Evolutionary conservation across 2,329 filamentous ascomycete genomes (phyloP).

Genomic region (Alternaria dauci): DNA sequence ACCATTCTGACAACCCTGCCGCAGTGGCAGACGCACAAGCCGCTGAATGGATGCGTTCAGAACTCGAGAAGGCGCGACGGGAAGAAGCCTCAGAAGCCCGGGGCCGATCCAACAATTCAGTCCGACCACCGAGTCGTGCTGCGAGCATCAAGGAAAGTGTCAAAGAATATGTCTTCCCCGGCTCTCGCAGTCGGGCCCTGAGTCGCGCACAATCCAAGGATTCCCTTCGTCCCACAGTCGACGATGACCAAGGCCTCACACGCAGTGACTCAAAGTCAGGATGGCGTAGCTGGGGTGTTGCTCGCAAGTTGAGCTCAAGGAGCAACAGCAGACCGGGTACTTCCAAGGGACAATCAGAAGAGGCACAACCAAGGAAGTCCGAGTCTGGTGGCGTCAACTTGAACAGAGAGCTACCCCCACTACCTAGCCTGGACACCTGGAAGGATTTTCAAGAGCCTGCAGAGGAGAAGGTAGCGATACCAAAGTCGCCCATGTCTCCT

Average conservation of each 20-base stretch:
- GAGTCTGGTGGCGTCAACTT: conserved; percentile 49
- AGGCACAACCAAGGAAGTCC: conserved; percentile 39
- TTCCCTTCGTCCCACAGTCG: conserved; percentile 34
- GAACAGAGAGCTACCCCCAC: conserved; percentile 58
- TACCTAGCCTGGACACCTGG: conserved; percentile 57
- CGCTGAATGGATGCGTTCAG: conserved; percentile 55
- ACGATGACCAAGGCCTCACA: conserved; percentile 28
- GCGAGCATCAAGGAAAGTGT: conserved; percentile 52
- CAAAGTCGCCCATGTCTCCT: conserved; percentile 29
- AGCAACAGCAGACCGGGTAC: conserved; percentile 44
- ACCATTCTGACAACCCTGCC: conserved; percentile 44
- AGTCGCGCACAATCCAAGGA: conserved; percentile 48
- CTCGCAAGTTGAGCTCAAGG: conserved; percentile 45
- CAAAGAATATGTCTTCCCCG: conserved; percentile 54
- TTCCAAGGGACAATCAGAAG: conserved; percentile 36
- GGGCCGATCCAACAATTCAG: conserved; percentile 28
- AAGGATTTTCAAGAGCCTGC: conserved; percentile 32
- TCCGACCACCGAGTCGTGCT: conserved; percentile 46
- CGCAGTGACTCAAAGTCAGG: conserved; percentile 39
- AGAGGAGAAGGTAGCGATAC: conserved; percentile 26
- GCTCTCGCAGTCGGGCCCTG: conserved; percentile 35
- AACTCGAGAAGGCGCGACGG: conserved; percentile 54
- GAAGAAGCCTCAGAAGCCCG: conserved; percentile 34
- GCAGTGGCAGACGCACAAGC: conserved; percentile 52
- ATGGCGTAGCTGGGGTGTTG: conserved; percentile 53